Evolutionary conservation across 495 filamentous ascomycete genomes (phyloP), one percentile per base, ranked within the genome.

Genomic region (Bacidia gigantensis): DNA sequence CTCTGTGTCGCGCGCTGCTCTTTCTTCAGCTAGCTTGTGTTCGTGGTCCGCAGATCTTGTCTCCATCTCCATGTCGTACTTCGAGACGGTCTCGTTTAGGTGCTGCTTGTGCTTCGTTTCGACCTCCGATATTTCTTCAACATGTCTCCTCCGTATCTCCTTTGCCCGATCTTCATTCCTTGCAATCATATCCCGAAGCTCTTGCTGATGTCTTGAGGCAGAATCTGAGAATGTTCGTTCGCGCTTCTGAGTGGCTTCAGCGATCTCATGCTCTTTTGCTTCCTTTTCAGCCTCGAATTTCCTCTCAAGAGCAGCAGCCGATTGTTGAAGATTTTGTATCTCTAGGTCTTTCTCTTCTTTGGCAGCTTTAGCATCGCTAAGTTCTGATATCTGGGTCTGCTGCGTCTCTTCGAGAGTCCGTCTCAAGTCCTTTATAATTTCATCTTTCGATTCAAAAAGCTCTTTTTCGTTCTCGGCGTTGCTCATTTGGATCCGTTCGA

Each of bases 141-240:
- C 49, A 43, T 51, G 49, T 23, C 26, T 22, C 11, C 22, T 41
- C 49, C 32, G 1, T 5, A 46, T 48, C 21, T 53, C 47, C 32
- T 51, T 51, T 17, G 38, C 9, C n/a, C 49, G 24, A 17, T 45
- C 35, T 39, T 51, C 46, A 39, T 57, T 47, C 26, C 24, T 54
- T 11, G 46, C 24, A 12, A 50, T 47, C 20, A 52, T 38, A 21
- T 54, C 46, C 24, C 26, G 38, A 10, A 57, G n/a, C 22, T 50
- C 51, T 46, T 51, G 21, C 39, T 57, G 51, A 17, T 54, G 55
- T 26, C 40, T 45, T 12, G 26, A 44, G 41, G 44, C 46, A 2
- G 51, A 50, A 17, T 53, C 46, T 2, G 29, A 41, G 18, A 50
- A 41, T 3, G 46, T 26, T 23, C 48, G 43, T 14, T 46, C 32